Conservation (phyloP, 2,329 filamentous ascomycete genomes). For the Aspergillus sclerotialis region DNA sequence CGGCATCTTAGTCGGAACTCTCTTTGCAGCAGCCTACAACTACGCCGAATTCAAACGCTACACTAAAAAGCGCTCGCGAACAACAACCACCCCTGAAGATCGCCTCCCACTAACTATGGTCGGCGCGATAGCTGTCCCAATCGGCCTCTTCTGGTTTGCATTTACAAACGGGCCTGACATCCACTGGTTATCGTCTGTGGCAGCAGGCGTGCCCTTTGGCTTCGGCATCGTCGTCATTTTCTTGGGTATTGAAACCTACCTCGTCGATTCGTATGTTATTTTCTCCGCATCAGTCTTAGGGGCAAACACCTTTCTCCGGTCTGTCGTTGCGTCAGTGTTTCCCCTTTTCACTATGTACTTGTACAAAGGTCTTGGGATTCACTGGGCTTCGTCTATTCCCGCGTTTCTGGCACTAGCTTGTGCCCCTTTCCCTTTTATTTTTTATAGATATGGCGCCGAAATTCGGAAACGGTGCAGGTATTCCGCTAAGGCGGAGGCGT, state of each 20-base stretch:
- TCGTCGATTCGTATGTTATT: constrained; percentile 36
- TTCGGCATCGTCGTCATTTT: constrained; percentile 36
- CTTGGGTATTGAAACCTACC: constrained; percentile 34
- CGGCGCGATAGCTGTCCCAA: constrained; percentile 44
- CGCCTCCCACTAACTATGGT: constrained; percentile 45
- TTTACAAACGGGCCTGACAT: constrained; percentile 47
- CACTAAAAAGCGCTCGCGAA: constrained; percentile 14
- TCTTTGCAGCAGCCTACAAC: constrained; percentile 30
- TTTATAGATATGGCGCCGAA: constrained; percentile 31
- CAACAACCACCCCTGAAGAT: constrained; percentile 46
- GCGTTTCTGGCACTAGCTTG: constrained; percentile 38
- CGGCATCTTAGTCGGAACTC: constrained; percentile 36
- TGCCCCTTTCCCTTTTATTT: constrained; percentile 34
- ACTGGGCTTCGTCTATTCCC: constrained; percentile 40
- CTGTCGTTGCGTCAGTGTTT: constrained; percentile 38
- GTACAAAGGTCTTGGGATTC: constrained; percentile 38
- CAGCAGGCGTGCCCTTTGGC: constrained; percentile 30
- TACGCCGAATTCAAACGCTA: constrained; percentile 31
- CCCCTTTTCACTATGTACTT: constrained; percentile 41
- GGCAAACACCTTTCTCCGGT: constrained; percentile 39
- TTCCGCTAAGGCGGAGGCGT: constrained; percentile 26
- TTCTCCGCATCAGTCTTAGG: constrained; percentile 34
- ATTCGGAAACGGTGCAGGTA: constrained; percentile 33
- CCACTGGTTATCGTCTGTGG: constrained; percentile 32
- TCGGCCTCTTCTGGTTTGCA: constrained; percentile 54